A percentile compares a stretch with the other conserved stretches of the same genome.
Evolutionary conservation across 1,139 yeast species (phyloP).

Genomic region (Pichia sp.): DNA sequence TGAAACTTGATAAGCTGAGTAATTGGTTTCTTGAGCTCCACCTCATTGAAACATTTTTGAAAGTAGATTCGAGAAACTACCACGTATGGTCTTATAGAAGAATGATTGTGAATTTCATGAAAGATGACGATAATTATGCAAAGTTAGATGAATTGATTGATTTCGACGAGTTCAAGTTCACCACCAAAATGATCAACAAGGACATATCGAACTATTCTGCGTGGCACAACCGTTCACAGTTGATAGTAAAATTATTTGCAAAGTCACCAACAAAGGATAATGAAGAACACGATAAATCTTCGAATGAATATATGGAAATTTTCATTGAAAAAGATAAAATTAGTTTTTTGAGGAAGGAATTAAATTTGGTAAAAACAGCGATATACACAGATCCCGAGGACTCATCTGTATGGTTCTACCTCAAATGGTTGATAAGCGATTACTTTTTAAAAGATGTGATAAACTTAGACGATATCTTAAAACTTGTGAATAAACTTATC

Average conservation of each 20-base stretch:
- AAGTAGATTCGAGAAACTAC: conserved; percentile 74
- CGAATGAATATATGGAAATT: conserved; percentile 22
- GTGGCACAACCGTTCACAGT: conserved; percentile 84
- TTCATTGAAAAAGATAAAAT: conserved; percentile 22
- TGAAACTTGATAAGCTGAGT: conserved; percentile 48
- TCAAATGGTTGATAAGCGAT: conserved; percentile 73
- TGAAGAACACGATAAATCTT: conserved; percentile 26
- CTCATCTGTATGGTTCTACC: conserved; percentile 87
- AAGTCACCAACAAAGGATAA: conserved; percentile 26
- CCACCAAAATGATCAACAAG: conserved; percentile 70
- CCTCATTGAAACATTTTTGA: conserved; percentile 64
- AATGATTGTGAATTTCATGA: conserved; percentile 52
- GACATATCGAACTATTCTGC: conserved; percentile 93
- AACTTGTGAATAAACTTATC: conserved; percentile 30
- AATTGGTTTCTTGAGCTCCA: conserved; percentile 69
- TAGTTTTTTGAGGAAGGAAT: conserved; percentile 51
- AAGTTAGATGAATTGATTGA: conserved; percentile 19
- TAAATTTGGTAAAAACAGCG: conserved; percentile 72
- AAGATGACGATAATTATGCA: conserved; percentile 28
- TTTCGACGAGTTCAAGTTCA: conserved; percentile 64
- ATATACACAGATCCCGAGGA: conserved; percentile 92
- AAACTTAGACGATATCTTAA: conserved; percentile 16
- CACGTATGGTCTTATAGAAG: conserved; percentile 97
- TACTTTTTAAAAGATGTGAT: conserved; percentile 37
- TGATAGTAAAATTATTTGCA: conserved; percentile 53